Percentiles rank a stretch among this genome's conserved stretches.
These are phyloP conservation scores for Boletellus emodensis DNA, from an alignment of 768 basidiomycete genomes.

Conservation along the genomic window DNA sequence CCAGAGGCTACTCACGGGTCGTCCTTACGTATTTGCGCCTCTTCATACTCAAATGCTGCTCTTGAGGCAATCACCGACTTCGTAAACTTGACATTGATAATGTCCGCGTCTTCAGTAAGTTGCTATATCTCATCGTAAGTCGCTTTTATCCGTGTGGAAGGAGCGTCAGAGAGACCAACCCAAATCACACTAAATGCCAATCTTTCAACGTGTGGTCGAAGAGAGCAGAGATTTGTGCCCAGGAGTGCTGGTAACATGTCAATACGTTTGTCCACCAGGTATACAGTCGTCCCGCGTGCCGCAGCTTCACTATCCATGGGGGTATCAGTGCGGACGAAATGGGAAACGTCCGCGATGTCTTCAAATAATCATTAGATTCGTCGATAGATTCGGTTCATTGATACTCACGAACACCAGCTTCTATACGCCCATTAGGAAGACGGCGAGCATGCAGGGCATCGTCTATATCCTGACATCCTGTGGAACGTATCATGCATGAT, in stretches of 20 bases:
- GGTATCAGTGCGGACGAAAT: constrained; percentile 90
- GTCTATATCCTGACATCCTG: constrained; percentile 97
- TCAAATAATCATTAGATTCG: background rate
- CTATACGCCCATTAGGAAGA: constrained; percentile 89
- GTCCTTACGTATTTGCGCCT: constrained; percentile 92
- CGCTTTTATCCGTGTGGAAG: background rate
- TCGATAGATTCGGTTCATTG: background rate
- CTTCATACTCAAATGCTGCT: constrained; percentile 94
- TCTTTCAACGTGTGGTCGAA: constrained; percentile 89
- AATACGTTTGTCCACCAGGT: constrained; percentile 96
- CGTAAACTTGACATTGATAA: constrained; percentile 84
- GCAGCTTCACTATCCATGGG: constrained; percentile 97
- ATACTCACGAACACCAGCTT: constrained; percentile 94
- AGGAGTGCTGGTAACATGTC: constrained; percentile 95
- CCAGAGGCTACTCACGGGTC: constrained; percentile 58
- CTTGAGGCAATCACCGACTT: constrained; percentile 98
- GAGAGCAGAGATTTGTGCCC: constrained; percentile 93
- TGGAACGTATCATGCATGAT: background rate
- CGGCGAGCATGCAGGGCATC: constrained; percentile 90
- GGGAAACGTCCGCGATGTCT: constrained; percentile 99
- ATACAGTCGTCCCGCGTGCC: constrained; percentile 94
- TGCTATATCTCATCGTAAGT: constrained; percentile 49
- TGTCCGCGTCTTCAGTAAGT: constrained; percentile 82
- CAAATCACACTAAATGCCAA: constrained; percentile 95
- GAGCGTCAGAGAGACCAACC: constrained; percentile 44